phyloP scores from a whole-genome alignment of 2,329 filamentous ascomycete species.

The Aspergillus cejpii region DNA sequence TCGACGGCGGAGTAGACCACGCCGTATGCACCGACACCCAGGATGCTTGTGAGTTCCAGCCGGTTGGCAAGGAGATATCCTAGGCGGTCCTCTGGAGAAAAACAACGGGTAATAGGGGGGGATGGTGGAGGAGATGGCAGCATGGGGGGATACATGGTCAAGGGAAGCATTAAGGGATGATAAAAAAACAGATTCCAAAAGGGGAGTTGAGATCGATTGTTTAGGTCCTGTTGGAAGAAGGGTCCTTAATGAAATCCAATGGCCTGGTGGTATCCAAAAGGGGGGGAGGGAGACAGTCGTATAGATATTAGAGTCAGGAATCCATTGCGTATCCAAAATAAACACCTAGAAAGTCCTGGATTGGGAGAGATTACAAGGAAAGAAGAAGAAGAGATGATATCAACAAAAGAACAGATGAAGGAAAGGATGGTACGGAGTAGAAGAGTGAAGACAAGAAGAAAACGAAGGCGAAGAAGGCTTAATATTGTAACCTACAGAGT shows the following conservation, averaged over 20 bases:
- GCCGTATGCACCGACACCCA: slow-evolving; percentile 92
- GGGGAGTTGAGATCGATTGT: slow-evolving; percentile 1
- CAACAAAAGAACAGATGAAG: too few species aligned
- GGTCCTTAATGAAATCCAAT: not conserved
- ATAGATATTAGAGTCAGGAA: slow-evolving; percentile 15
- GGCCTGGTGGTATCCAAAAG: slow-evolving; percentile 2
- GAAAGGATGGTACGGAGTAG: slow-evolving; percentile 9
- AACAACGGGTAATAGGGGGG: slow-evolving; percentile 45
- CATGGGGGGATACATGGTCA: slow-evolving; percentile 41
- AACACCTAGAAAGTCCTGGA: too few species aligned
- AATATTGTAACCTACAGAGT: too few species aligned
- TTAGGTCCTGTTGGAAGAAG: not conserved
- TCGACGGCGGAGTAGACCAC: slow-evolving; percentile 89
- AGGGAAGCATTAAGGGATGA: slow-evolving; percentile 16
- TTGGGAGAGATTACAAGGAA: too few species aligned
- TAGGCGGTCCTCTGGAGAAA: slow-evolving; percentile 74
- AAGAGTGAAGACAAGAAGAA: too few species aligned
- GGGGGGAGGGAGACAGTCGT: slow-evolving; percentile 4
- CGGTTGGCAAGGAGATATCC: slow-evolving; percentile 75
- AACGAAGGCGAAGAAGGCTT: too few species aligned
- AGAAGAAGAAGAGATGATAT: too few species aligned
- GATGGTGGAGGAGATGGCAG: slow-evolving; percentile 44
- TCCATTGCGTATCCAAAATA: too few species aligned
- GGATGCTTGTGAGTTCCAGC: slow-evolving; percentile 73
- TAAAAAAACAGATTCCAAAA: too few species aligned